Evolutionary conservation across 169 alveolate species (phyloP).

Genomic region (Babesia divergens): DNA sequence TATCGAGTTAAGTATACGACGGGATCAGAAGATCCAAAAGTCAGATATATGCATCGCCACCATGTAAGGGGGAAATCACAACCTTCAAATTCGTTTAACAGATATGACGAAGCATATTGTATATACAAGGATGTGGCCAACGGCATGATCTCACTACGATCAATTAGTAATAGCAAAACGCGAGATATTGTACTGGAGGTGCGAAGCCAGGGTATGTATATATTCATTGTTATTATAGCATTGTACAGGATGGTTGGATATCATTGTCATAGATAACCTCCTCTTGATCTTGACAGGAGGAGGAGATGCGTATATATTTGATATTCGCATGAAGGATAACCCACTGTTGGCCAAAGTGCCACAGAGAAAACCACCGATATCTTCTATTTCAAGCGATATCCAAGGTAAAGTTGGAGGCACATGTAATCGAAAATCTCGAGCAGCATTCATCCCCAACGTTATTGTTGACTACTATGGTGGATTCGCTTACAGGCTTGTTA

Average conservation of each 20-base stretch:
- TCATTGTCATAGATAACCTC: conserved; percentile 38
- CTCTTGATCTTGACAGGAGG: conserved; percentile 40
- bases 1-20: conserved; percentile 19
- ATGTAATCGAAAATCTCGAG: background rate
- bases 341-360: conserved; percentile 38
- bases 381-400: conserved; percentile 49
- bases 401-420: conserved; percentile 7
- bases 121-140: conserved; percentile 40
- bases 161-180: conserved; percentile 39
- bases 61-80: background rate
- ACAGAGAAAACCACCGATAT: conserved; percentile 45
- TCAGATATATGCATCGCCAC: conserved; percentile 37
- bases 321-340: conserved; percentile 35
- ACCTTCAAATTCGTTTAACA: background rate
- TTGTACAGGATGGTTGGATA: conserved; percentile 53
- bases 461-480: conserved; percentile 60
- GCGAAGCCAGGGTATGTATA: conserved; percentile 34
- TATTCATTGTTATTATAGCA: background rate
- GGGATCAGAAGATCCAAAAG: conserved; percentile 42
- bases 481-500: conserved; percentile 29
- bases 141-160: conserved; percentile 56
- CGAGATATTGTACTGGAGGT: conserved; percentile 48
- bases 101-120: conserved; percentile 42
- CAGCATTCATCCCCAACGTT: conserved; percentile 52
- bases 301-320: conserved; percentile 38